These are phyloP conservation scores for Naganishia randhawae DNA, from an alignment of 768 basidiomycete genomes.

Conservation along the genomic window DNA sequence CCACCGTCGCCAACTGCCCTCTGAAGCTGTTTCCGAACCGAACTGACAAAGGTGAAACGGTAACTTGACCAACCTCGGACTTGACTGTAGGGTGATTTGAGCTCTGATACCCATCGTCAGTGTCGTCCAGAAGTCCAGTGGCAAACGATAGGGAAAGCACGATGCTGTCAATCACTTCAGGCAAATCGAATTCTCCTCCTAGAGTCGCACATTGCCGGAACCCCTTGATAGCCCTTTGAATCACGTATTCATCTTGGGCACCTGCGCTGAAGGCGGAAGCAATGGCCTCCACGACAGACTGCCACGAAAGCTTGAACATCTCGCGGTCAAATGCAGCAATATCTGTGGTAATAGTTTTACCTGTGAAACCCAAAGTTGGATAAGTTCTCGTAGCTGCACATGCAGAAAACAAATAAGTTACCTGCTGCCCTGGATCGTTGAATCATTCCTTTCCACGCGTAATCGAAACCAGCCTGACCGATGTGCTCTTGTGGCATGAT, in stretches of 20 bases:
- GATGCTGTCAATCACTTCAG: slow-evolving; percentile 95
- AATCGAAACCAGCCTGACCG: slow-evolving; percentile 94
- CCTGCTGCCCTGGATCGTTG: slow-evolving; percentile 75
- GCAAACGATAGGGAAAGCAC: slow-evolving; percentile 88
- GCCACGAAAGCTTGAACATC: slow-evolving; percentile 94
- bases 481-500: slow-evolving; percentile 97
- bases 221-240: slow-evolving; percentile 90
- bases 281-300: slow-evolving; percentile 85
- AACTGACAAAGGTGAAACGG: slow-evolving; percentile 85
- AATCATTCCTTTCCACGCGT: slow-evolving; percentile 95
- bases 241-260: slow-evolving; percentile 93
- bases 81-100: slow-evolving; percentile 79
- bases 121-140: slow-evolving; percentile 74
- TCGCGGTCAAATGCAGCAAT: slow-evolving; percentile 76
- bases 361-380: slow-evolving; percentile 49
- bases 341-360: slow-evolving; percentile 68
- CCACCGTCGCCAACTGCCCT: slow-evolving; percentile 91
- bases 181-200: slow-evolving; percentile 79
- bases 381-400: background rate
- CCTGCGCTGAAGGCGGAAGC: slow-evolving; percentile 86
- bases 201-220: slow-evolving; percentile 93
- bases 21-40: slow-evolving; percentile 93
- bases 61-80: slow-evolving; percentile 81
- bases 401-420: slow-evolving; percentile 37
- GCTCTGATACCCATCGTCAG: slow-evolving; percentile 58